Conservation (phyloP, 805 yeast species). For the Zygotorulaspora danielsina region DNA sequence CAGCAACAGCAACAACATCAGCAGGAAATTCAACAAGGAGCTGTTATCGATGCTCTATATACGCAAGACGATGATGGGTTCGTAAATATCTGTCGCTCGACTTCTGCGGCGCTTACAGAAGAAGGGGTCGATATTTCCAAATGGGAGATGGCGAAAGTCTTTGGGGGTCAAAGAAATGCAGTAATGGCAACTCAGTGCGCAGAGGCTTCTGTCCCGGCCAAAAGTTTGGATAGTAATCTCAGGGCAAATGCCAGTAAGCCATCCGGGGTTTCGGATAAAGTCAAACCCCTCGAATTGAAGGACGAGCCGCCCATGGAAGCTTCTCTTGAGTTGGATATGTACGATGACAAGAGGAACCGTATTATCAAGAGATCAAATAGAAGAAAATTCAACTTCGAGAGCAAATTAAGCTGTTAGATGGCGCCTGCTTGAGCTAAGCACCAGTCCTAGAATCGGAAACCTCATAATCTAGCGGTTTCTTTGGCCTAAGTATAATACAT, state of each 20-base stretch:
- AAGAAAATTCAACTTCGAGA: constrained; percentile 11
- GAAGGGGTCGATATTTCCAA: constrained; percentile 22
- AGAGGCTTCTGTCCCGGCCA: background rate
- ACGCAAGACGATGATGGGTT: constrained; percentile 18
- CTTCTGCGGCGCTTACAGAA: constrained; percentile 10
- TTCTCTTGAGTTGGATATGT: constrained; percentile 17
- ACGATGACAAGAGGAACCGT: constrained; percentile 27
- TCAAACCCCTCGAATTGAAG: constrained; percentile 1
- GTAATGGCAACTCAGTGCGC: constrained; percentile 1
- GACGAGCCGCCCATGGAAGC: constrained; percentile 14
- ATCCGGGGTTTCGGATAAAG: background rate
- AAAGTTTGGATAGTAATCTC: background rate
- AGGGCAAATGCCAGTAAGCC: background rate
- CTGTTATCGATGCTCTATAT: background rate
- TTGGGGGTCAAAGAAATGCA: constrained; percentile 8
- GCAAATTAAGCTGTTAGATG: background rate
- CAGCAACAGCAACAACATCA: constrained; percentile 5
- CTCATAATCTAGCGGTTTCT: background rate
- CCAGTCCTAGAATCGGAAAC: background rate
- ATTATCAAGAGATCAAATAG: constrained; percentile 21
- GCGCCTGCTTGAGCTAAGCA: background rate
- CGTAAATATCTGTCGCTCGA: constrained; percentile 12
- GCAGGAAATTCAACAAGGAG: background rate
- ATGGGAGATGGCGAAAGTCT: constrained; percentile 24
- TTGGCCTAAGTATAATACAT: background rate